A percentile compares a stretch with the other conserved stretches of the same genome.
phyloP scores from a whole-genome alignment of 805 yeast species.

The Ogataea angusta region DNA sequence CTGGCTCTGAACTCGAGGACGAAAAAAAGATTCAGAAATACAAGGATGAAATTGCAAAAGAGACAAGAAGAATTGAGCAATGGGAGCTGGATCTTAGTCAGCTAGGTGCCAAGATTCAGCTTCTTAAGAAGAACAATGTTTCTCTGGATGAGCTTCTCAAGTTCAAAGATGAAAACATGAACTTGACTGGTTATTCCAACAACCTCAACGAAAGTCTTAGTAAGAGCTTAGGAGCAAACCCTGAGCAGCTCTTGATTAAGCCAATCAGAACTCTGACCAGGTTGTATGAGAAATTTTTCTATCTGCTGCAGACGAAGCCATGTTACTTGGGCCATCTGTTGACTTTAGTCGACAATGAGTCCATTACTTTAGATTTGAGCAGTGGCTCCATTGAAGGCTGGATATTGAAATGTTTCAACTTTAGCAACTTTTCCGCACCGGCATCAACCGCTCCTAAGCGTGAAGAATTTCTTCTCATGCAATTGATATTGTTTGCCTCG shows the following conservation, averaged over 20 bases:
- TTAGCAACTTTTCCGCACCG: conserved; percentile 17
- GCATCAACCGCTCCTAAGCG: conserved; percentile 41
- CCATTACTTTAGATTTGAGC: conserved; percentile 15
- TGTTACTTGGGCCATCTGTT: conserved; percentile 61
- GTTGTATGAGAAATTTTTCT: conserved; percentile 73
- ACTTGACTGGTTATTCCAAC: conserved; percentile 25
- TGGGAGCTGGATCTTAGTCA: conserved; percentile 73
- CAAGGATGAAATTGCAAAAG: conserved; percentile 66
- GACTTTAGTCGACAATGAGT: conserved; percentile 27
- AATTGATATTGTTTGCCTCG: conserved; percentile 50
- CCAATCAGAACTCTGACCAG: conserved; percentile 53
- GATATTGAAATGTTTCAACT: conserved; percentile 34
- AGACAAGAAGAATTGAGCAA: conserved; percentile 65
- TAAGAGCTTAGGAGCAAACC: conserved; percentile 21
- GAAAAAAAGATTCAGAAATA: conserved; percentile 65
- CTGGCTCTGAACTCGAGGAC: conserved; percentile 64
- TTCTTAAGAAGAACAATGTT: conserved; percentile 75
- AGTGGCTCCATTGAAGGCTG: conserved; percentile 33
- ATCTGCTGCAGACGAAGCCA: conserved; percentile 81
- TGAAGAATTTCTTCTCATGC: conserved; percentile 67
- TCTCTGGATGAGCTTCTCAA: conserved; percentile 64
- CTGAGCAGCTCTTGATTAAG: conserved; percentile 30
- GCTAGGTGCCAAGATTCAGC: conserved; percentile 71
- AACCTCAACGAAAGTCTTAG: conserved; percentile 24
- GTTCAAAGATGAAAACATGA: conserved; percentile 36